Evolutionary conservation across 805 yeast genomes (phyloP).

Genomic region (Candida tammaniensis): DNA sequence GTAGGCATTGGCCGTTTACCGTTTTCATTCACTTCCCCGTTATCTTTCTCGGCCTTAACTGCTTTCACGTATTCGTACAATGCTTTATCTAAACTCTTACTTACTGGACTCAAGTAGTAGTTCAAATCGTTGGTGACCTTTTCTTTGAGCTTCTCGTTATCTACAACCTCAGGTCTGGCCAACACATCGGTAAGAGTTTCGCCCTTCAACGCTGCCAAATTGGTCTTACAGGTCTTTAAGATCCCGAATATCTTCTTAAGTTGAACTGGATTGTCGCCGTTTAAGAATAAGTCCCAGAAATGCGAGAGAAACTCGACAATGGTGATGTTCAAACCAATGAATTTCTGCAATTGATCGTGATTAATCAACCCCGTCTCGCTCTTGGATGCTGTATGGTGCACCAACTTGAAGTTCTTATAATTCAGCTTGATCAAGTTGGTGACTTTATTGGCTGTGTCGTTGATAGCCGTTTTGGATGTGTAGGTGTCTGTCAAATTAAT

Average conservation of each 20-base stretch:
- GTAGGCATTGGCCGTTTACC: slow-evolving; percentile 33
- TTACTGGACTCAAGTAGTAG: slow-evolving; percentile 30
- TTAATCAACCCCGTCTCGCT: slow-evolving; percentile 18
- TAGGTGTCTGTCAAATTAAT: slow-evolving; percentile 24
- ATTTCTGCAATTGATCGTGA: slow-evolving; percentile 26
- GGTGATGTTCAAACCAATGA: slow-evolving; percentile 37
- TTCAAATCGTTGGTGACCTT: slow-evolving; percentile 30
- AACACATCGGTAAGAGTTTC: slow-evolving; percentile 7
- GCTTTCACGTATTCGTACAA: slow-evolving; percentile 33
- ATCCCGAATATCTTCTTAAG: slow-evolving; percentile 36
- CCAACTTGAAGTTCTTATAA: slow-evolving; percentile 27
- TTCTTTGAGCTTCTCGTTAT: slow-evolving; percentile 20
- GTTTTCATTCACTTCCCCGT: slow-evolving; percentile 29
- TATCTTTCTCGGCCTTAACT: slow-evolving; percentile 13
- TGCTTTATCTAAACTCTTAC: slow-evolving; percentile 32
- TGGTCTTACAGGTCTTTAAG: slow-evolving; percentile 32
- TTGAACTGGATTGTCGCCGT: slow-evolving; percentile 36
- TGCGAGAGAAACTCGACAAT: slow-evolving; percentile 42
- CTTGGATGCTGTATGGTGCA: slow-evolving; percentile 3
- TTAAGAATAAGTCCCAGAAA: slow-evolving; percentile 39
- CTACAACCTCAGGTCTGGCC: neutral
- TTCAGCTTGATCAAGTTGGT: slow-evolving; percentile 32
- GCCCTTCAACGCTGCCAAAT: slow-evolving; percentile 26
- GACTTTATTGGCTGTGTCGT: slow-evolving; percentile 30
- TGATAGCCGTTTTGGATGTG: slow-evolving; percentile 21